Evolutionary conservation across 108 stramenopile genomes (phyloP).

Genomic region (Cylindrotheca fusiformis): DNA sequence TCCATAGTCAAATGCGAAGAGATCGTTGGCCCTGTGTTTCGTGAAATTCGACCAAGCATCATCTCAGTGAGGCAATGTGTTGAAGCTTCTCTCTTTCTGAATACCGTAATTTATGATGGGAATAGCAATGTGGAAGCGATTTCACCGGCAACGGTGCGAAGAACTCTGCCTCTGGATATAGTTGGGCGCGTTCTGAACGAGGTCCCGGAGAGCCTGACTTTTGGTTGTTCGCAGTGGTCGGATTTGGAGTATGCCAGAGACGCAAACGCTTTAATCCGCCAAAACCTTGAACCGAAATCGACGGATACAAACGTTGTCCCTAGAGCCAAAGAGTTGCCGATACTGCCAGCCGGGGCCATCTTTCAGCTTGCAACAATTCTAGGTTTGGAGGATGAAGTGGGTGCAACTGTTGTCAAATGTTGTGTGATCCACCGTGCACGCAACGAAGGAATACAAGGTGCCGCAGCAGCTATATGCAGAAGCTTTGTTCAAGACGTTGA

Average conservation of each 20-base stretch:
- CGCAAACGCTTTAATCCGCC: slow-evolving; percentile 27
- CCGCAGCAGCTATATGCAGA: slow-evolving; percentile 56
- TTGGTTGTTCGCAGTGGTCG: slow-evolving; percentile 60
- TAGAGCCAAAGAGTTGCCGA: slow-evolving; percentile 31
- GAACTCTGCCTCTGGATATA: slow-evolving; percentile 34
- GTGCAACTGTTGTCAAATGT: slow-evolving; percentile 44
- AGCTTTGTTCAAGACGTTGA: slow-evolving; percentile 39
- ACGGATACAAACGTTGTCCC: too few relatives aligned
- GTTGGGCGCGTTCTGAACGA: slow-evolving; percentile 42
- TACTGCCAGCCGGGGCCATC: slow-evolving; percentile 57
- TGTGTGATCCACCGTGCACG: slow-evolving; percentile 48
- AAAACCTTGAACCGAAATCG: background rate
- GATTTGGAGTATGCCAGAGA: slow-evolving; percentile 26
- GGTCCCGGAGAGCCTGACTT: slow-evolving; percentile 37
- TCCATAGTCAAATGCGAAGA: slow-evolving; percentile 40
- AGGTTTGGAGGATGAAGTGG: slow-evolving; percentile 28
- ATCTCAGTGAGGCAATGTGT: slow-evolving; percentile 34
- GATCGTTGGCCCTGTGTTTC: slow-evolving; percentile 45
- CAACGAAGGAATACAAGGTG: slow-evolving; percentile 39
- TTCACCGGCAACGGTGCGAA: slow-evolving; percentile 20
- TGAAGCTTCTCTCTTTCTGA: slow-evolving; percentile 59
- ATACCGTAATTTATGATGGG: slow-evolving; percentile 24
- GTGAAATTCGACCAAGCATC: slow-evolving; percentile 37
- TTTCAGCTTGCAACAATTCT: slow-evolving; percentile 62
- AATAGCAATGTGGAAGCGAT: slow-evolving; percentile 18